A percentile compares a stretch with the other conserved stretches of the same genome.
phyloP scores from a whole-genome alignment of 2,329 filamentous ascomycete species.

The Aphanocladium album region DNA sequence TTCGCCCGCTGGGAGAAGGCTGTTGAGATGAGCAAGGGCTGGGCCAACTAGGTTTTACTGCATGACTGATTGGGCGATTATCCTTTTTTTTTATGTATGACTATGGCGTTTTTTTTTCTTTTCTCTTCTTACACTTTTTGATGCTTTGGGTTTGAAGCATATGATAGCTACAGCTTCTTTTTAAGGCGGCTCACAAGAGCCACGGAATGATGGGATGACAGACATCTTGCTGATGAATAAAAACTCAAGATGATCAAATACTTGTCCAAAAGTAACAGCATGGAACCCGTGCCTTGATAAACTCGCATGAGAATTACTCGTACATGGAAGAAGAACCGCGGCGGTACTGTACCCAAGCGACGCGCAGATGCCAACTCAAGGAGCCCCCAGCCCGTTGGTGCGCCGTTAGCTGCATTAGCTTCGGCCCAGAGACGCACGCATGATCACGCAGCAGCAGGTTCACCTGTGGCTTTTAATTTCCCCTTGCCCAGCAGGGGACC shows the following conservation, averaged over 20 bases:
- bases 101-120: conserved; percentile 4
- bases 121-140: neutral
- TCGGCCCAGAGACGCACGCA: neutral
- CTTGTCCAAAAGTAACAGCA: neutral
- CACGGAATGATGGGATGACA: conserved; percentile 5
- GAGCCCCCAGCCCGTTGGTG: neutral
- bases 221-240: conserved; percentile 1
- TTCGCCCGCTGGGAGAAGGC: conserved; percentile 72
- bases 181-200: neutral
- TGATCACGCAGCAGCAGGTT: neutral
- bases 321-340: neutral
- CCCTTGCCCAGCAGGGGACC: neutral
- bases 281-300: neutral
- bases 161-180: conserved; percentile 1
- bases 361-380: neutral
- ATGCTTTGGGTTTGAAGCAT: neutral
- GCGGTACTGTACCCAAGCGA: neutral
- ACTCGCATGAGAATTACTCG: neutral
- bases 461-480: neutral
- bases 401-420: neutral
- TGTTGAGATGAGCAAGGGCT: conserved; percentile 73
- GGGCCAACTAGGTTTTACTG: conserved; percentile 39
- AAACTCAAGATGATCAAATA: neutral
- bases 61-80: neutral
- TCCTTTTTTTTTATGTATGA: neutral